Evolutionary conservation across 805 yeast genomes (phyloP).

Genomic region (Lachancea cidri): DNA sequence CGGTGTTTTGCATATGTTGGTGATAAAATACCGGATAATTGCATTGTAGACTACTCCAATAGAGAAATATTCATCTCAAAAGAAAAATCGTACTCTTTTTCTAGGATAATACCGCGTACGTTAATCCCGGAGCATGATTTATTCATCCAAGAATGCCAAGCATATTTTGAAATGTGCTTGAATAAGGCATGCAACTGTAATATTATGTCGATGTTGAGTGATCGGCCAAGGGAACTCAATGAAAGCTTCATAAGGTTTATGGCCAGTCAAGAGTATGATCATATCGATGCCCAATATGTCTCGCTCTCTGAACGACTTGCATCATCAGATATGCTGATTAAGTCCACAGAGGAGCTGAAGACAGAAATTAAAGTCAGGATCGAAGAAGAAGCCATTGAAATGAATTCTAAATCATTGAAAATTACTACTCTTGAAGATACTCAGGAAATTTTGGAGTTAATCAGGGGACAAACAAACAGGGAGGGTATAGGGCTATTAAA

Average conservation of each 20-base stretch:
- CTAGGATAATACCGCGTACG: constrained; percentile 21
- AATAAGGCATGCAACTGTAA: constrained; percentile 19
- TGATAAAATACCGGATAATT: constrained; percentile 1
- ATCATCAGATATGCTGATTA: constrained; percentile 20
- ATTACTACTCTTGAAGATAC: constrained; percentile 9
- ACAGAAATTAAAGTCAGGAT: constrained; percentile 20
- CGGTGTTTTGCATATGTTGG: constrained; percentile 28
- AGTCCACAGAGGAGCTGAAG: constrained; percentile 8
- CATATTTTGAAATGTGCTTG: constrained; percentile 27
- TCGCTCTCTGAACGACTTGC: constrained; percentile 24
- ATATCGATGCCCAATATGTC: constrained; percentile 23
- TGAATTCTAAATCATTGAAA: constrained; percentile 15
- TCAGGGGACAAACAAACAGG: constrained; percentile 1
- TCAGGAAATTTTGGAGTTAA: constrained; percentile 5
- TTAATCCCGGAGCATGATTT: constrained; percentile 18
- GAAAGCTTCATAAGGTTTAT: constrained; percentile 1
- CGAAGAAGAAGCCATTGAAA: constrained; percentile 21
- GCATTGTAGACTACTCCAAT: constrained; percentile 17
- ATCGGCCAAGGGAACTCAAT: constrained; percentile 3
- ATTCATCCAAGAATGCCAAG: constrained; percentile 23
- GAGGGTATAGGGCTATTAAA: constrained; percentile 21
- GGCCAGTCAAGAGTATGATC: not conserved
- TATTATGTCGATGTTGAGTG: constrained; percentile 21
- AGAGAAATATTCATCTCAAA: constrained; percentile 7
- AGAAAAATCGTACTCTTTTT: constrained; percentile 13